A percentile compares a stretch with the other conserved stretches of the same genome.
Conservation (phyloP, 495 filamentous ascomycete species). For the Ascodesmis nigricans region DNA sequence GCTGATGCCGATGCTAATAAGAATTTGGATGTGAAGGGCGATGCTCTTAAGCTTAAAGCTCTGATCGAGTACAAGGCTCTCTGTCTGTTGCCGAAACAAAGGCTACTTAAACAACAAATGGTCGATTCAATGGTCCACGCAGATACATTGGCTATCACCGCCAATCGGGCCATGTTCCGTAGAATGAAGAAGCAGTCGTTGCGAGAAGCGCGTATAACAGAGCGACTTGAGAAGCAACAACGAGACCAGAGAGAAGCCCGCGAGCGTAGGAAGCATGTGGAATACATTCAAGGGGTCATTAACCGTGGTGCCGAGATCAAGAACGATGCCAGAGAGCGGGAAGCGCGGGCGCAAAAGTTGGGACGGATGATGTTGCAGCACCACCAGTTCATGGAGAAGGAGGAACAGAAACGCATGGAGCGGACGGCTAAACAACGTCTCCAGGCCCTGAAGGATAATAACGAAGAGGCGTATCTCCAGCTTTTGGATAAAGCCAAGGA, state of each 20-base stretch:
- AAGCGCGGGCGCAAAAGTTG: conserved; percentile 51
- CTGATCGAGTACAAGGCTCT: conserved; percentile 84
- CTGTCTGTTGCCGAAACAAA: conserved; percentile 61
- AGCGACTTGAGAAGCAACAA: conserved; percentile 97
- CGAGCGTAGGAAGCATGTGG: conserved; percentile 87
- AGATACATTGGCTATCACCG: conserved; percentile 84
- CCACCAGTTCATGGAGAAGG: conserved; percentile 91
- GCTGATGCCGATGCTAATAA: conserved; percentile 58
- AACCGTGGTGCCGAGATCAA: conserved; percentile 48
- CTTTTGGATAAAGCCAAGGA: conserved; percentile 95
- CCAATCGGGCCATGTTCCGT: conserved; percentile 69
- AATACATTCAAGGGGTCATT: conserved; percentile 57
- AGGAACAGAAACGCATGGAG: conserved; percentile 94
- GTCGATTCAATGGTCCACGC: conserved; percentile 76
- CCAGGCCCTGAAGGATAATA: conserved; percentile 91
- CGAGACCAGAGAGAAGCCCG: conserved; percentile 79
- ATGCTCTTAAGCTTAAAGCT: conserved; percentile 67
- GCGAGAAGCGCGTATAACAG: conserved; percentile 88
- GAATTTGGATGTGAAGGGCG: conserved; percentile 34
- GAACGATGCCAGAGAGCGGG: conserved; percentile 27
- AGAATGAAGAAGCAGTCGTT: conserved; percentile 91
- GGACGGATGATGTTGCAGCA: conserved; percentile 68
- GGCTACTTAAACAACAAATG: conserved; percentile 60
- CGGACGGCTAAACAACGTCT: conserved; percentile 98
- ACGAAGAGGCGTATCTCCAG: conserved; percentile 95